Base-by-base conservation (phyloP, 2,329 filamentous ascomycete species). In the Fusarium phyllophilum region DNA sequence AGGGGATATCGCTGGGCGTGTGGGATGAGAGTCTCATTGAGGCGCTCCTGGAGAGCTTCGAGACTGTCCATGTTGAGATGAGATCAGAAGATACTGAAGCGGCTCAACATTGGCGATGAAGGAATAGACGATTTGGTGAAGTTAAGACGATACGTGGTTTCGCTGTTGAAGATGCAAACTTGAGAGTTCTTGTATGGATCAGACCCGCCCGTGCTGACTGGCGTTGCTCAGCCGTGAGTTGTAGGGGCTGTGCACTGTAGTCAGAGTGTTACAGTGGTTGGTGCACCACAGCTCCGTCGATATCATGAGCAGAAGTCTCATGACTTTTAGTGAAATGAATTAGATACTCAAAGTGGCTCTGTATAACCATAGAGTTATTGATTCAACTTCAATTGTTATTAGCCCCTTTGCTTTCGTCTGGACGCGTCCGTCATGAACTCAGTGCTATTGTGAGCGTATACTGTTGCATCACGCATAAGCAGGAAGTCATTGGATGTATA, bases 1-100 rank as follows among this genome's bases (percentile, higher is more conserved):
- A 69, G 54, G 33, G 75, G 73, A 42, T 80, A 76, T 46, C 75
- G 70, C 44, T 77, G 77, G 18, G 74, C 62, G 18, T 61, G 62
- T 17, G 72, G 63, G 42, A 78, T n/a, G 60, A 78, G 42, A 22
- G 56, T 67, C 54, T 77, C 70, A 20, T 65, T 62, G 41, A 78
- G 62, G 45, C 55, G 60, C 26, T 62, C 55, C 39, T 59, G 52
- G 45, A 68, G 55, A 44, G 66, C 68, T 67, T 64, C 56, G 14
- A 70, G 41, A 46, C 49, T 56, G 42, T 74, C 68, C 75, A 77
- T 77, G 8, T 22, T 68, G 63, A 39, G 55, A 48, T 24, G 39
- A 20, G 10, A 22, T n/a, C 8, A 39, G 36, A n/a, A 34, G 8
- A 18, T 18, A n/a, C n/a, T 10, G 33, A 44, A 9, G 31, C 17